Conservation (phyloP, 495 filamentous ascomycete species). For the Podospora anserina region DNA sequence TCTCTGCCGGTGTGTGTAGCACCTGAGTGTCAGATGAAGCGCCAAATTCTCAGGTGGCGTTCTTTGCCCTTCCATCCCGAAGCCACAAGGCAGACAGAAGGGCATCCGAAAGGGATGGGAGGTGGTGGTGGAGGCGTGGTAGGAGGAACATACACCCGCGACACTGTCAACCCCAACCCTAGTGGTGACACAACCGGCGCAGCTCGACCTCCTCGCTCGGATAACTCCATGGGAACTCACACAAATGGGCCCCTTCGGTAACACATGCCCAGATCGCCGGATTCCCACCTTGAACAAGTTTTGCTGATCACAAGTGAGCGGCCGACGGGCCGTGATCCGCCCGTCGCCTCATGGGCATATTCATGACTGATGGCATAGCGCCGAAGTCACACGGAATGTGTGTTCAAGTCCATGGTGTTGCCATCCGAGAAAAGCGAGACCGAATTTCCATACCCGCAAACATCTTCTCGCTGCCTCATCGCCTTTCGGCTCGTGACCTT, state of each 20-base stretch:
- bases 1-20: neutral
- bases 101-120: neutral
- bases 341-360: neutral
- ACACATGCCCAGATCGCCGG: neutral
- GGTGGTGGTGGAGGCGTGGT: neutral
- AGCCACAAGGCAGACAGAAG: slow-evolving; percentile 3
- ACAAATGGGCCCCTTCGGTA: neutral
- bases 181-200: neutral
- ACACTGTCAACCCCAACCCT: neutral
- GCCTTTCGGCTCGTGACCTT: neutral
- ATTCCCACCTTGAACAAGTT: neutral
- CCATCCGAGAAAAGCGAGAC: neutral
- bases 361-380: neutral
- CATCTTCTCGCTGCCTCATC: neutral
- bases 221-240: neutral
- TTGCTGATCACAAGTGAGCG: neutral
- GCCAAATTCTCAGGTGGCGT: neutral
- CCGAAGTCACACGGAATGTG: neutral
- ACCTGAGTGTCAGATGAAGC: neutral
- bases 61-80: neutral
- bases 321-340: neutral
- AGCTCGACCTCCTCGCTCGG: neutral
- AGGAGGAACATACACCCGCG: neutral
- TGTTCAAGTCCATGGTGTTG: neutral
- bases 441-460: neutral